Percentiles rank a stretch among this genome's conserved stretches.
Evolutionary conservation across 345 rosid species (phyloP).

Genomic region (Psidium friedrichsthalianum): DNA sequence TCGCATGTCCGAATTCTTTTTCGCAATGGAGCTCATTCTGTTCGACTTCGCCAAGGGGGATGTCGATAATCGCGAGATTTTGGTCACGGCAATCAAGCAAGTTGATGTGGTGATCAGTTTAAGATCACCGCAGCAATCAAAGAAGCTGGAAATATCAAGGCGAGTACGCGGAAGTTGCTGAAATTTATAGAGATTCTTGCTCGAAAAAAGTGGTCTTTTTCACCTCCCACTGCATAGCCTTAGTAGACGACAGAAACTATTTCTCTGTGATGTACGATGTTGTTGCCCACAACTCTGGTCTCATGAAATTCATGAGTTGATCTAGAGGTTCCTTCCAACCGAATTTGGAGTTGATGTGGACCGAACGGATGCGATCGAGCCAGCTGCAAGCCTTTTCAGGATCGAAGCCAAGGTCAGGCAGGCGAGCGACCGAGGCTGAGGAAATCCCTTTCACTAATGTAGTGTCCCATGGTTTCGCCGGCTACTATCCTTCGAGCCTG

Average conservation of each 20-base stretch:
- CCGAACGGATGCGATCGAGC: slow-evolving; percentile 4
- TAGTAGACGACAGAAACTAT: not conserved
- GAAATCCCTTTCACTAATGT: slow-evolving; percentile 23
- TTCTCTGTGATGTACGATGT: not conserved
- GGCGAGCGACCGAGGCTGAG: slow-evolving; percentile 12
- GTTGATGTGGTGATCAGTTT: slow-evolving; percentile 20
- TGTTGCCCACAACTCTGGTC: not conserved
- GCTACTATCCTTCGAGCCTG: slow-evolving; percentile 8
- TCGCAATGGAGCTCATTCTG: not conserved
- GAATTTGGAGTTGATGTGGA: slow-evolving; percentile 20
- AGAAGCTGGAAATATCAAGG: slow-evolving; percentile 25
- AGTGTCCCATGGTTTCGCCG: slow-evolving; percentile 1
- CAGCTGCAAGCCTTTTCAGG: not conserved
- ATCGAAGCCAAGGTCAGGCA: slow-evolving; percentile 3
- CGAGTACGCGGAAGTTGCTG: not conserved
- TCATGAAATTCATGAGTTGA: not conserved
- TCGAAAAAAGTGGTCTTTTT: not conserved
- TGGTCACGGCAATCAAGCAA: slow-evolving; percentile 16
- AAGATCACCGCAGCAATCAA: slow-evolving; percentile 26
- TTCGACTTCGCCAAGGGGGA: slow-evolving; percentile 8
- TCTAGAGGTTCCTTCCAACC: slow-evolving; percentile 19
- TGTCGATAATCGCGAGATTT: slow-evolving; percentile 8
- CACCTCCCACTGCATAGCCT: not conserved
- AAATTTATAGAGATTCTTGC: not conserved
- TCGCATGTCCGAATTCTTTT: not conserved